phyloP scores from a whole-genome alignment of 306 rosid genomes.

The Quercus variabilis region DNA sequence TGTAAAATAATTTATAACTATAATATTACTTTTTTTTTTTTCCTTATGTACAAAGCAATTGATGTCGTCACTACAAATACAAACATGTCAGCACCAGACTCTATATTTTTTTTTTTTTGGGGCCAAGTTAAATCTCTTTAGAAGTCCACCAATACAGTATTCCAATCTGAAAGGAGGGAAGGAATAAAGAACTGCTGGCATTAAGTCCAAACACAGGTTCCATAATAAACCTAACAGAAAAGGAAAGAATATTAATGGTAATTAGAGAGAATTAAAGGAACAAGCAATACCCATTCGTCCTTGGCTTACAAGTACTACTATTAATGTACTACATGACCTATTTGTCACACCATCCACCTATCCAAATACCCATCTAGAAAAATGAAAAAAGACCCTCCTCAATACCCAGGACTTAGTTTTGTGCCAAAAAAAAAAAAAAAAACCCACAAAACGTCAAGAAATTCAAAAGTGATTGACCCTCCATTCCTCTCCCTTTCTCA shows the following conservation, averaged over 20 bases:
- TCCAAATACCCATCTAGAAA: too few species aligned
- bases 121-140: too few species aligned
- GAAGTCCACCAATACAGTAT: neutral
- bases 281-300: conserved; percentile 48
- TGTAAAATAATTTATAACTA: too few species aligned
- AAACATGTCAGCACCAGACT: too few species aligned
- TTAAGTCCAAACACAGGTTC: conserved; percentile 10
- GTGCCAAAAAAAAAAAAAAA: neutral
- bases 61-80: too few species aligned
- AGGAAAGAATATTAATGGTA: conserved; percentile 29
- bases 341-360: neutral
- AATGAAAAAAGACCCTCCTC: neutral
- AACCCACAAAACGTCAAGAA: neutral
- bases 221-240: conserved; percentile 21
- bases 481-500: conserved; percentile 6
- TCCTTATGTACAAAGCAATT: too few species aligned
- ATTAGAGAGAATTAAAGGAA: conserved; percentile 18
- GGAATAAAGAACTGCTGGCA: conserved; percentile 18
- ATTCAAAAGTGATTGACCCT: neutral
- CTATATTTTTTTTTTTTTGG: too few species aligned
- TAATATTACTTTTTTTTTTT: too few species aligned
- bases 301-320: conserved; percentile 7
- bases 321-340: neutral
- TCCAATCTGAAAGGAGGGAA: conserved; percentile 7
- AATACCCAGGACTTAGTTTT: neutral